phyloP scores from a whole-genome alignment of 1,284 basidiomycete genomes.

The Mycena sp. region DNA sequence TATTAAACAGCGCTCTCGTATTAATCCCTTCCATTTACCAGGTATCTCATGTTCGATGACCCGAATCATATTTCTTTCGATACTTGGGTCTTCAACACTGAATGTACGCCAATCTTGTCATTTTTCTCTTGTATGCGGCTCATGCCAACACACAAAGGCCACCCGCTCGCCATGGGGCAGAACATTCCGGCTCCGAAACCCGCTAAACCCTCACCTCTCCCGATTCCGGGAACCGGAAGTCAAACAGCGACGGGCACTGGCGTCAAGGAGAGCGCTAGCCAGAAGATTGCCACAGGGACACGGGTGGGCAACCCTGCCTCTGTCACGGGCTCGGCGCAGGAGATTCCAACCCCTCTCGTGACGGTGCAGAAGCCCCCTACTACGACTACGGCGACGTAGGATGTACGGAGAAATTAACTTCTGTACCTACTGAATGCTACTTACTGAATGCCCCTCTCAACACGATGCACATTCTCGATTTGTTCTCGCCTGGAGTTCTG shows the following conservation, averaged over 20 bases:
- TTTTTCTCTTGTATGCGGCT: neutral
- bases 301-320: conserved; percentile 2
- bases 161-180: conserved; percentile 17
- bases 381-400: neutral
- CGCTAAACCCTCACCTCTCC: conserved; percentile 3
- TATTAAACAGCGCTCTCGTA: neutral
- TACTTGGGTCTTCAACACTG: conserved; percentile 24
- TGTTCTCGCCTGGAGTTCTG: no score
- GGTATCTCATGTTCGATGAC: conserved; percentile 78
- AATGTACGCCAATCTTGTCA: conserved; percentile 6
- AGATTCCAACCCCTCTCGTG: conserved; percentile 5
- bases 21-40: conserved; percentile 33
- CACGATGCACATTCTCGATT: neutral
- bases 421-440: neutral
- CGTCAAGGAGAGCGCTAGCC: neutral
- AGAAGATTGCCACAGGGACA: conserved; percentile 9
- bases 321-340: conserved; percentile 10
- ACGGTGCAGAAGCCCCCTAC: neutral
- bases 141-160: neutral
- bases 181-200: conserved; percentile 7
- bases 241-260: conserved; percentile 3
- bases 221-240: neutral
- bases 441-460: no score
- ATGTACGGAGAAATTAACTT: neutral
- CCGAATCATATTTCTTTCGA: conserved; percentile 70